These are phyloP conservation scores for Endotrypanum monterogeii DNA, from an alignment of 208 protist genomes.

Conservation along the genomic window DNA sequence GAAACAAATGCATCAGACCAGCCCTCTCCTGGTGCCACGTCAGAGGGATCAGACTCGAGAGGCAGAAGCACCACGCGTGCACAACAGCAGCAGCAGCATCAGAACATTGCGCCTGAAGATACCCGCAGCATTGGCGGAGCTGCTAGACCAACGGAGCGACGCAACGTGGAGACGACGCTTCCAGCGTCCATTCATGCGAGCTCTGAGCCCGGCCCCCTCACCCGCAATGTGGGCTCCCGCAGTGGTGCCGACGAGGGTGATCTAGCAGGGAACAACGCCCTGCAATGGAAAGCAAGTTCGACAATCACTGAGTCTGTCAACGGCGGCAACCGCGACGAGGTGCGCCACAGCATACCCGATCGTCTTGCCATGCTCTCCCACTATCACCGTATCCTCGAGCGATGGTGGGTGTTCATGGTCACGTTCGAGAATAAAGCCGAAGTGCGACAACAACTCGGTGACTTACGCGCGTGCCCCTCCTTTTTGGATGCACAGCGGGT, in stretches of 20 bases:
- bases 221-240: neutral
- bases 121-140: neutral
- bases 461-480: slow-evolving; percentile 12
- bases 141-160: neutral
- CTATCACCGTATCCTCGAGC: slow-evolving; percentile 29
- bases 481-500: slow-evolving; percentile 18
- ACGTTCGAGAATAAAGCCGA: slow-evolving; percentile 23
- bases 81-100: neutral
- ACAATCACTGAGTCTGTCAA: slow-evolving; percentile 1
- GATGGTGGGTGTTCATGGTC: slow-evolving; percentile 30
- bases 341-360: slow-evolving; percentile 3
- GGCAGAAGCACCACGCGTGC: too few species aligned
- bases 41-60: neutral
- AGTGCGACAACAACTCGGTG: slow-evolving; percentile 23
- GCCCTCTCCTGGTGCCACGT: slow-evolving; percentile 6
- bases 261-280: neutral
- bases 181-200: neutral
- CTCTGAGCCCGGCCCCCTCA: neutral
- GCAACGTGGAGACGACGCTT: slow-evolving; percentile 7
- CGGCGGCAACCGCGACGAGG: neutral
- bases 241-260: slow-evolving; percentile 6
- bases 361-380: slow-evolving; percentile 10
- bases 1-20: slow-evolving; percentile 21
- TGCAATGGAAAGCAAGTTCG: neutral
- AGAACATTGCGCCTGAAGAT: neutral